Conservation (phyloP, 176 grass and related monocot species). For the Oryza meyeriana region DNA sequence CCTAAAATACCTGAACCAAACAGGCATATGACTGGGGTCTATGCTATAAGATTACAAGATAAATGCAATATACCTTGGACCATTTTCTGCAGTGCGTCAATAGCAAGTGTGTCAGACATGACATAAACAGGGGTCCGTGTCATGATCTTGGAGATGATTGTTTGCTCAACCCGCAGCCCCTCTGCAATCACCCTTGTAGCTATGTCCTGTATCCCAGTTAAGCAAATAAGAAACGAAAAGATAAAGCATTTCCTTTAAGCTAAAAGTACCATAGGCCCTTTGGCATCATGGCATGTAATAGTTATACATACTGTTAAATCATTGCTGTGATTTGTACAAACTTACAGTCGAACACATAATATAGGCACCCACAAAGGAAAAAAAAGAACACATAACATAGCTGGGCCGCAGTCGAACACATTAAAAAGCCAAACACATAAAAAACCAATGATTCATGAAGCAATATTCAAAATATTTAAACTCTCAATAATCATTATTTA, state of each 20-base stretch:
- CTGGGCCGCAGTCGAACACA: not conserved
- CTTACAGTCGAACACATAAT: not conserved
- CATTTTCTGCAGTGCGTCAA: slow-evolving; percentile 95
- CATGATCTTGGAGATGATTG: slow-evolving; percentile 90
- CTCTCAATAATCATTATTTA: not conserved
- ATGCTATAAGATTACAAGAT: not conserved
- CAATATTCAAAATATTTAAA: not conserved
- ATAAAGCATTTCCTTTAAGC: not conserved
- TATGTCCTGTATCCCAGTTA: slow-evolving; percentile 64
- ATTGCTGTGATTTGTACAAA: not conserved
- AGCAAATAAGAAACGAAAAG: not conserved
- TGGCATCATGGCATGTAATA: not conserved
- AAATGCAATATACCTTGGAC: slow-evolving; percentile 59
- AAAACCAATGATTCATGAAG: not conserved
- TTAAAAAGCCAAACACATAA: not conserved
- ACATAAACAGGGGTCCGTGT: slow-evolving; percentile 76
- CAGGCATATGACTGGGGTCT: not conserved
- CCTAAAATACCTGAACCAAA: not conserved
- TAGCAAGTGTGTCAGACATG: slow-evolving; percentile 70
- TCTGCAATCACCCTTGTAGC: slow-evolving; percentile 79
- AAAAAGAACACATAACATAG: not conserved
- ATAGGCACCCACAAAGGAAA: not conserved
- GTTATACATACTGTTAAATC: not conserved
- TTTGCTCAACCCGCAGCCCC: slow-evolving; percentile 81
- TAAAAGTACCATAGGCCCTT: not conserved